Conservation (phyloP, 192 early-diverging fungal genomes). For the Coemansia sp. region DNA sequence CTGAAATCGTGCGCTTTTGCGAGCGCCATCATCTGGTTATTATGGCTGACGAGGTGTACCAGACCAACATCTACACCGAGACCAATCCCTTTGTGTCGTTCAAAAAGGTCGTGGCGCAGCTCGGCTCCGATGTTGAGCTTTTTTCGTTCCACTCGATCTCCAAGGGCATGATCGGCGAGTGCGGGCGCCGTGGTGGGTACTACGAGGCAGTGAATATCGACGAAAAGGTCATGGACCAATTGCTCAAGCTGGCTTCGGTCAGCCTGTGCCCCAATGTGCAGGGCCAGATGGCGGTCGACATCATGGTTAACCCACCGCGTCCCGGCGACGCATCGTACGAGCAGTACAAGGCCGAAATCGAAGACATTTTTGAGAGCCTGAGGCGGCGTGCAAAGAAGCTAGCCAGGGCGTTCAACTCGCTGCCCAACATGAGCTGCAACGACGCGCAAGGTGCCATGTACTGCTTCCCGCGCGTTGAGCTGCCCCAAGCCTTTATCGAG, state of each 20-base stretch:
- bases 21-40: slow-evolving; percentile 77
- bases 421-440: slow-evolving; percentile 85
- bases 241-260: slow-evolving; percentile 94
- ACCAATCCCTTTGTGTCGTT: slow-evolving; percentile 91
- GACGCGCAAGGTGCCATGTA: slow-evolving; percentile 95
- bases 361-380: slow-evolving; percentile 77
- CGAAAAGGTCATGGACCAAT: slow-evolving; percentile 68
- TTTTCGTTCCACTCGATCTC: slow-evolving; percentile 96
- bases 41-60: slow-evolving; percentile 98
- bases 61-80: slow-evolving; percentile 87
- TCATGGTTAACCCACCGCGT: slow-evolving; percentile 90
- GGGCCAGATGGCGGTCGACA: slow-evolving; percentile 92
- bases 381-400: slow-evolving; percentile 73
- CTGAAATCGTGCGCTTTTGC: slow-evolving; percentile 88
- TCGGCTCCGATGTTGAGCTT: slow-evolving; percentile 79
- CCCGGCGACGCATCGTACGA: slow-evolving; percentile 75
- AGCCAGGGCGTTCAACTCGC: slow-evolving; percentile 71
- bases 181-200: slow-evolving; percentile 95
- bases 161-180: slow-evolving; percentile 99
- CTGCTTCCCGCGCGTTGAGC: slow-evolving; percentile 79
- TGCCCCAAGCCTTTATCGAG: slow-evolving; percentile 75
- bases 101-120: slow-evolving; percentile 86
- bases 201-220: slow-evolving; percentile 91
- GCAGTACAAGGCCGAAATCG: slow-evolving; percentile 70
- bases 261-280: slow-evolving; percentile 91